phyloP scores from a whole-genome alignment of 768 basidiomycete species.

The Pleurotus sapidus region DNA sequence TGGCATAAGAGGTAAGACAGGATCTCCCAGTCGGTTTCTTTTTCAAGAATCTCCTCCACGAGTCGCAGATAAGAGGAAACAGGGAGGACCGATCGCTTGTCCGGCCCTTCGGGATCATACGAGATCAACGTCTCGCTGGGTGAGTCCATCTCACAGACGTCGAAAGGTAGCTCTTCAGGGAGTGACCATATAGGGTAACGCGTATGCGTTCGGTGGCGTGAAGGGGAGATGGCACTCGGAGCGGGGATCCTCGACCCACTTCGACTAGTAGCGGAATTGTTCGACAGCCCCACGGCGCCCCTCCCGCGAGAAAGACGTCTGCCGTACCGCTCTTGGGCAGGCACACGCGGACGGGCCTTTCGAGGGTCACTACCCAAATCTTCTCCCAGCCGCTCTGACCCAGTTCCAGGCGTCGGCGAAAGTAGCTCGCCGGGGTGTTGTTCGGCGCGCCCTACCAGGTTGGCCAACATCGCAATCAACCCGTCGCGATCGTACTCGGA shows the following conservation, averaged over 20 bases:
- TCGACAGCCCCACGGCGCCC: constrained; percentile 37
- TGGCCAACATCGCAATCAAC: constrained; percentile 55
- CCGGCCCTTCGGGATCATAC: constrained; percentile 52
- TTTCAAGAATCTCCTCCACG: constrained; percentile 63
- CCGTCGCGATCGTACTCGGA: constrained; percentile 54
- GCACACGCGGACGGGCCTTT: constrained; percentile 42
- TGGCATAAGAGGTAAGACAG: constrained; percentile 90
- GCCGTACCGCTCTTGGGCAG: constrained; percentile 47
- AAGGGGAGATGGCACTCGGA: constrained; percentile 16
- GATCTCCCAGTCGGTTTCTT: constrained; percentile 88
- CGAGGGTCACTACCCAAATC: constrained; percentile 30
- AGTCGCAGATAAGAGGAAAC: constrained; percentile 70
- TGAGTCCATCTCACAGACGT: constrained; percentile 49
- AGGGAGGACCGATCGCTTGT: constrained; percentile 52
- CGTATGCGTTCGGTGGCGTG: background rate
- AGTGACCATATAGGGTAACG: constrained; percentile 60
- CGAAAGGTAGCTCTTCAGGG: constrained; percentile 65
- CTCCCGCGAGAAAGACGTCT: constrained; percentile 52
- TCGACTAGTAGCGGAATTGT: constrained; percentile 44
- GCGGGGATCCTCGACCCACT: constrained; percentile 57
- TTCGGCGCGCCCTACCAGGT: constrained; percentile 55
- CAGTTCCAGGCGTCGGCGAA: constrained; percentile 1
- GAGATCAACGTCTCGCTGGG: constrained; percentile 69
- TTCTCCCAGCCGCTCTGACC: constrained; percentile 10
- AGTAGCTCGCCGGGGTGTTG: constrained; percentile 12